These are phyloP conservation scores for Penicillium sp. DNA, from an alignment of 2,329 filamentous ascomycete genomes.

Conservation along the genomic window DNA sequence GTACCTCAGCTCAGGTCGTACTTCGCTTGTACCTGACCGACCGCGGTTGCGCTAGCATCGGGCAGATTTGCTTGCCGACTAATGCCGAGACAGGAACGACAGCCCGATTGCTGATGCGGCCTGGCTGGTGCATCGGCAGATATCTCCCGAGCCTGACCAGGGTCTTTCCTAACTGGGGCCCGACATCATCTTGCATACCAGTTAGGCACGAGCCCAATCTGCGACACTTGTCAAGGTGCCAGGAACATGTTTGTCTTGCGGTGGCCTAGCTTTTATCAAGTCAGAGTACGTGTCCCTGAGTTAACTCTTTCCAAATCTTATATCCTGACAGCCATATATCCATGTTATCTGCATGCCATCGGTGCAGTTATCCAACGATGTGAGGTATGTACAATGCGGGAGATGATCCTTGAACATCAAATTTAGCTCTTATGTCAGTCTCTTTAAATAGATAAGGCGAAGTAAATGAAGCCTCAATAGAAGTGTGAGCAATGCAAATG, in stretches of 20 bases:
- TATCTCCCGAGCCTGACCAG: slow-evolving; percentile 10
- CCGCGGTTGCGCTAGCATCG: slow-evolving; percentile 15
- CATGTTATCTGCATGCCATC: background rate
- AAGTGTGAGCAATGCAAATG: background rate
- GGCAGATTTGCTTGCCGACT: slow-evolving; percentile 26
- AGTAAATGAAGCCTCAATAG: background rate
- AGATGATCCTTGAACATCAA: background rate
- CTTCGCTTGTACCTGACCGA: slow-evolving; percentile 7
- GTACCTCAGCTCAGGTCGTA: background rate
- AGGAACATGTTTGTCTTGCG: slow-evolving; percentile 10
- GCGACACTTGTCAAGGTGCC: slow-evolving; percentile 3
- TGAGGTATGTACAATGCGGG: background rate
- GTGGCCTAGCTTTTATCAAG: background rate
- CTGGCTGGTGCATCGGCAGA: slow-evolving; percentile 12
- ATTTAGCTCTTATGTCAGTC: background rate
- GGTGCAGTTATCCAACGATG: background rate
- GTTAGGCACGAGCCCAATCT: slow-evolving; percentile 17
- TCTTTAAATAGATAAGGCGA: background rate
- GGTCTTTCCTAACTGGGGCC: slow-evolving; percentile 6
- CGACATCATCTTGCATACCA: slow-evolving; percentile 18
- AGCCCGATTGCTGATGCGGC: slow-evolving; percentile 14
- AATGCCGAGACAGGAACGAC: slow-evolving; percentile 18
- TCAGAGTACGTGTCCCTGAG: background rate
- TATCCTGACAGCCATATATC: background rate
- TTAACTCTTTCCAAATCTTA: background rate